Evolutionary conservation across 768 basidiomycete genomes (phyloP).

Genomic region (Amanita polypyramis): DNA sequence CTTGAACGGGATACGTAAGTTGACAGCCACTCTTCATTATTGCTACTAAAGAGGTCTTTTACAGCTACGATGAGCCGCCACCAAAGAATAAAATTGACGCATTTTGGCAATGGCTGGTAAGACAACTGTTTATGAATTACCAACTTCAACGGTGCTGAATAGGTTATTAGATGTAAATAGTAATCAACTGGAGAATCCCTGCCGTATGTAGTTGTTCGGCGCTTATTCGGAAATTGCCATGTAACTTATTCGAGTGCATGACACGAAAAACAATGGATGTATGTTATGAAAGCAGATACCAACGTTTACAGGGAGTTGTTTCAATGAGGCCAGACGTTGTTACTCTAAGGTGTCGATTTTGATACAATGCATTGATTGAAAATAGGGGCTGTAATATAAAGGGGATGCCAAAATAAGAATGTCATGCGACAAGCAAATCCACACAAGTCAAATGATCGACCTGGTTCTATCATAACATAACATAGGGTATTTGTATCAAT

Average conservation of each 20-base stretch:
- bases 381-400: constrained; percentile 6
- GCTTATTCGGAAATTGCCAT: neutral
- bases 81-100: constrained; percentile 59
- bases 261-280: neutral
- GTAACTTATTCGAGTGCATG: neutral
- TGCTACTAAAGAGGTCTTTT: neutral
- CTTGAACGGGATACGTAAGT: constrained; percentile 55
- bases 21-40: neutral
- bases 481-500: constrained; percentile 3
- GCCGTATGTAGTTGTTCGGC: neutral
- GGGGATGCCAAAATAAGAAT: constrained; percentile 7
- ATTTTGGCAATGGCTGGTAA: constrained; percentile 75
- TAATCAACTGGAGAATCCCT: neutral
- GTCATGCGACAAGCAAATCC: constrained; percentile 2
- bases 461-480: neutral
- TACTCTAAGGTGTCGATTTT: constrained; percentile 13
- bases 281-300: neutral
- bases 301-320: constrained; percentile 2
- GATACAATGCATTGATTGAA: constrained; percentile 11
- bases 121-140: constrained; percentile 18
- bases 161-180: constrained; percentile 11
- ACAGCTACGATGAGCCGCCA: constrained; percentile 55
- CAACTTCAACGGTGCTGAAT: neutral
- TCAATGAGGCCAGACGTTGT: constrained; percentile 3
- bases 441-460: neutral